phyloP scores from a whole-genome alignment of 495 filamentous ascomycete genomes.

The Penicillium subrubescens region DNA sequence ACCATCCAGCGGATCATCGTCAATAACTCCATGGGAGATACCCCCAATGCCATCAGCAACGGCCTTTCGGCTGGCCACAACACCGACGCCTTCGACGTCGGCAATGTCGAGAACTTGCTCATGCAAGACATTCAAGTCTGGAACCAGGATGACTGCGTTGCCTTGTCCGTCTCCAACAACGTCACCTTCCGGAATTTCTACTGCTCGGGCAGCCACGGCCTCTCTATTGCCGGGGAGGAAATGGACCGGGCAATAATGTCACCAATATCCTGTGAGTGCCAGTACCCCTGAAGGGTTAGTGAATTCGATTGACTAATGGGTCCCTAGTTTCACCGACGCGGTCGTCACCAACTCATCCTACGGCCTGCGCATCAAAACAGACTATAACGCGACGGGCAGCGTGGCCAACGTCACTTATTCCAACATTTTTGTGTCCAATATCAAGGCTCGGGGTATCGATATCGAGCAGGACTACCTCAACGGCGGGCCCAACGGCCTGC shows the following conservation, averaged over 20 bases:
- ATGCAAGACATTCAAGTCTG: background rate
- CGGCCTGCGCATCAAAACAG: background rate
- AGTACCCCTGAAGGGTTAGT: background rate
- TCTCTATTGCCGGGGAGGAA: background rate
- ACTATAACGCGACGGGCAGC: background rate
- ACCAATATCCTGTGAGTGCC: background rate
- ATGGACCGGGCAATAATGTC: background rate
- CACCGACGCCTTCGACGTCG: background rate
- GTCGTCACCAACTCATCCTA: background rate
- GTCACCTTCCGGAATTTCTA: background rate
- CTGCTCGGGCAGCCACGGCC: background rate
- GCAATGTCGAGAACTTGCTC: background rate
- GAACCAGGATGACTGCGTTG: background rate
- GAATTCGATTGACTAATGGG: background rate
- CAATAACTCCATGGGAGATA: background rate
- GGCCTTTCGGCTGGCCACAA: background rate
- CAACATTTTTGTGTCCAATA: background rate
- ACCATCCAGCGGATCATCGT: background rate
- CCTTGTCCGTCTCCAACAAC: background rate
- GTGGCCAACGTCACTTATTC: background rate
- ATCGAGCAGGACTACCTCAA: background rate
- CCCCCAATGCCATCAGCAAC: background rate
- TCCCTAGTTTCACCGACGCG: background rate
- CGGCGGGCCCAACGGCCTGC: background rate
- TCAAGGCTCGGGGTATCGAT: background rate